These are phyloP conservation scores for Metschnikowia bowlesiae DNA, from an alignment of 805 yeast species.

Conservation along the genomic window DNA sequence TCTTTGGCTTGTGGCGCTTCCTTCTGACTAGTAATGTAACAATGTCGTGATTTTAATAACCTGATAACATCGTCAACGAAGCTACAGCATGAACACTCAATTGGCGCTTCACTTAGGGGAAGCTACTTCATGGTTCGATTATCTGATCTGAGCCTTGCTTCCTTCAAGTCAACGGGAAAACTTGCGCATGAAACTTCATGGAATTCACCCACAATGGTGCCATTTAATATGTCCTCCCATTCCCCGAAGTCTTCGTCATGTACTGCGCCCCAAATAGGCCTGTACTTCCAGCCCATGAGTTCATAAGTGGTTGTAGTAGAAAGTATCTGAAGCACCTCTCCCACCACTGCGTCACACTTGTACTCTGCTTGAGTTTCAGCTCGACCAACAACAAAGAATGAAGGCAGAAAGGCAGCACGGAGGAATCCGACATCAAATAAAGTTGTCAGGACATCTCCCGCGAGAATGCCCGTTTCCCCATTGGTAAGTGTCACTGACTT, in stretches of 20 bases:
- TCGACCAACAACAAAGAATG: not conserved
- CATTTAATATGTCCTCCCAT: slow-evolving; percentile 5
- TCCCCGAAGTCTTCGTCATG: not conserved
- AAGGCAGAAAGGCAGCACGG: slow-evolving; percentile 1
- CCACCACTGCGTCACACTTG: slow-evolving; percentile 7
- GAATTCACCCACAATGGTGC: not conserved
- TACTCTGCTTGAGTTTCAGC: slow-evolving; percentile 10
- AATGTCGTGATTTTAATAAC: too few species aligned
- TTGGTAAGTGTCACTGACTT: slow-evolving; percentile 5
- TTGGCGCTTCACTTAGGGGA: too few species aligned
- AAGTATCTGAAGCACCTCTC: slow-evolving; percentile 10
- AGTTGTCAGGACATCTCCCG: not conserved
- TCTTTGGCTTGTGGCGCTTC: too few species aligned
- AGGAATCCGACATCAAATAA: slow-evolving; percentile 1
- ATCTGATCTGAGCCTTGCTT: not conserved
- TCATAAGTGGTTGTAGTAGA: not conserved
- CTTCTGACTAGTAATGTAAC: too few species aligned
- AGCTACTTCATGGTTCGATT: too few species aligned
- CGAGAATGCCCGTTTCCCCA: not conserved
- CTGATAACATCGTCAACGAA: too few species aligned
- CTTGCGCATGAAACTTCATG: slow-evolving; percentile 8
- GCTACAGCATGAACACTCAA: too few species aligned
- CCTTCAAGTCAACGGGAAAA: not conserved
- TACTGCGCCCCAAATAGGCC: not conserved
- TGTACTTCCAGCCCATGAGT: slow-evolving; percentile 6